Percentiles rank a stretch among this genome's conserved stretches.
These are phyloP conservation scores for Remersonia thermophila DNA, from an alignment of 2,329 filamentous ascomycete genomes.

Conservation along the genomic window DNA sequence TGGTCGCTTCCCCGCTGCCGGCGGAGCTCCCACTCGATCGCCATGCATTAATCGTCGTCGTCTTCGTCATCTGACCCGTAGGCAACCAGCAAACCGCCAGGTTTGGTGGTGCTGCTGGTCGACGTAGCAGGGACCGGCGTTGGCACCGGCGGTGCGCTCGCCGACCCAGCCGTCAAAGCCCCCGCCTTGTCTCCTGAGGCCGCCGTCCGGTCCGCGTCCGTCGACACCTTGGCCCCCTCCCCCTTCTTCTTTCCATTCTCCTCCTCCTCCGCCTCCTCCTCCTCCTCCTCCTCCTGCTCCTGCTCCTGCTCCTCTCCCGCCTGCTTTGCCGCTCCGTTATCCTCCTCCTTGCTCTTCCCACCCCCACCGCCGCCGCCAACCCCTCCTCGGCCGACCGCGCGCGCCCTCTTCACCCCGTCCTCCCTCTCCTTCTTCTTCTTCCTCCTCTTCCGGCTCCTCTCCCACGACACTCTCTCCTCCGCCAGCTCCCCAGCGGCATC, in stretches of 20 bases:
- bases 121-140: neutral
- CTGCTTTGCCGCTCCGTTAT: neutral
- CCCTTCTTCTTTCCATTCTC: slow-evolving; percentile 1
- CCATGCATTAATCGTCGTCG: slow-evolving; percentile 10
- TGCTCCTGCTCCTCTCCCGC: slow-evolving; percentile 7
- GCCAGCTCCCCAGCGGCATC: slow-evolving; percentile 23
- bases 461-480: slow-evolving; percentile 19
- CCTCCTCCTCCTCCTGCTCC: slow-evolving; percentile 18
- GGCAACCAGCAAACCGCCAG: slow-evolving; percentile 13
- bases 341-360: slow-evolving; percentile 28
- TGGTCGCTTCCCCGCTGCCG: too few species aligned
- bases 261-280: slow-evolving; percentile 7
- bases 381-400: too few species aligned
- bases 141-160: neutral
- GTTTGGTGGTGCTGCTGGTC: slow-evolving; percentile 4
- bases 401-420: too few species aligned
- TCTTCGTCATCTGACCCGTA: slow-evolving; percentile 18
- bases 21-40: too few species aligned
- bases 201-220: neutral
- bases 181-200: neutral
- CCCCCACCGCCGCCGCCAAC: too few species aligned
- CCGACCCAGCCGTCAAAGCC: neutral
- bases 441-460: slow-evolving; percentile 25
- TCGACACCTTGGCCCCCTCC: neutral
- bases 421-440: too few species aligned